Evolutionary conservation across 1,284 basidiomycete genomes (phyloP).

Genomic region (Gomphus sp.): DNA sequence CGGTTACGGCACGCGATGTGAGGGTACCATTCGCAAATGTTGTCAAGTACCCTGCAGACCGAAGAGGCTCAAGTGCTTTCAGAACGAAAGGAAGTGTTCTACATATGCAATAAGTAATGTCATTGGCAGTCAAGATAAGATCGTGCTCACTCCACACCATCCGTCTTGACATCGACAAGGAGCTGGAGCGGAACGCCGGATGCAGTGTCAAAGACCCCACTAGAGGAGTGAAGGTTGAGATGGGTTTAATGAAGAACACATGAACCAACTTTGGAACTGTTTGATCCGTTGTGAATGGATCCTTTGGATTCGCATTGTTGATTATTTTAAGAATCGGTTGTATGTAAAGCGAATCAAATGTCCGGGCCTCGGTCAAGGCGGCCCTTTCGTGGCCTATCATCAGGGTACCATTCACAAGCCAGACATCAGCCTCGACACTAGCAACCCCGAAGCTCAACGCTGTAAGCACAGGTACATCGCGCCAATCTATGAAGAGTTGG

Average conservation of each 20-base stretch:
- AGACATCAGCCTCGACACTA: constrained; percentile 49
- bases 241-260: not conserved
- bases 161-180: constrained; percentile 44
- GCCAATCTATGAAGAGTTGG: constrained; percentile 32
- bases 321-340: constrained; percentile 37
- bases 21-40: constrained; percentile 35
- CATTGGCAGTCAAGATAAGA: not conserved
- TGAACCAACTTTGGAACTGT: constrained; percentile 31
- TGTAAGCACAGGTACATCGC: constrained; percentile 40
- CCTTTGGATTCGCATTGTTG: constrained; percentile 33
- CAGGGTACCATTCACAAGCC: constrained; percentile 36
- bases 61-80: constrained; percentile 37
- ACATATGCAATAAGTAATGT: not conserved
- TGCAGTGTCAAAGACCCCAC: constrained; percentile 2
- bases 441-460: constrained; percentile 41
- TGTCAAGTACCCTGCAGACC: constrained; percentile 35
- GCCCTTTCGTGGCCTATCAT: constrained; percentile 40
- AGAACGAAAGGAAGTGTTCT: constrained; percentile 40
- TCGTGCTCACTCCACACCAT: constrained; percentile 32
- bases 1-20: constrained; percentile 30
- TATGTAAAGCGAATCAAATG: constrained; percentile 37
- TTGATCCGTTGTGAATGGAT: constrained; percentile 30
- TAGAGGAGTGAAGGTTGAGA: not conserved
- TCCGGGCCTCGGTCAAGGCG: constrained; percentile 24
- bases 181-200: constrained; percentile 30